phyloP scores from a whole-genome alignment of 2,329 filamentous ascomycete species.

The Paraphaeosphaeria minitans region DNA sequence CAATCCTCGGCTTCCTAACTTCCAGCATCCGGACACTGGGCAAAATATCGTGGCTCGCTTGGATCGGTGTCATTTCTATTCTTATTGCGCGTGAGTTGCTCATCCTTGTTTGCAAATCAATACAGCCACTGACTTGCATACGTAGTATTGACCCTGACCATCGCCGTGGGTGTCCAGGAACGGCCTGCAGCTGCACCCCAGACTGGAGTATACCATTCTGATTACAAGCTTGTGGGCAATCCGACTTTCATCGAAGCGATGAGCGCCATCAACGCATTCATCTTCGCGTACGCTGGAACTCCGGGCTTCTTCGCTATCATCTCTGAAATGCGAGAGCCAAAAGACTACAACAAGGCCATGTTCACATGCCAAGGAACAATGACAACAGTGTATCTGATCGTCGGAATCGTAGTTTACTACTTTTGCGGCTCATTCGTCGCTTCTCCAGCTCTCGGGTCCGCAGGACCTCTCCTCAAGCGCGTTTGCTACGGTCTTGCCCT shows the following conservation, averaged over 20 bases:
- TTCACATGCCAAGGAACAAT: slow-evolving; percentile 63
- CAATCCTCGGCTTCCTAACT: slow-evolving; percentile 31
- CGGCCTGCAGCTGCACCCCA: slow-evolving; percentile 25
- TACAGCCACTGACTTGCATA: slow-evolving; percentile 12
- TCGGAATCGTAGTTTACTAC: slow-evolving; percentile 68
- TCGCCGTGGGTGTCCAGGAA: slow-evolving; percentile 23
- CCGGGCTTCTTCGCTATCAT: slow-evolving; percentile 58
- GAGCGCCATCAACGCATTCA: slow-evolving; percentile 12
- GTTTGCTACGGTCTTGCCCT: slow-evolving; percentile 68
- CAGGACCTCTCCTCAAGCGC: slow-evolving; percentile 60
- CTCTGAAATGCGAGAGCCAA: slow-evolving; percentile 64
- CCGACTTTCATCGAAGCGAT: slow-evolving; percentile 14
- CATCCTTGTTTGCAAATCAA: background rate
- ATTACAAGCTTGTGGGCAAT: slow-evolving; percentile 14
- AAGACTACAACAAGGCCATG: slow-evolving; percentile 64
- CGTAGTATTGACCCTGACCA: slow-evolving; percentile 22
- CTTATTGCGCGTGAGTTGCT: background rate
- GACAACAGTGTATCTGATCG: slow-evolving; percentile 65
- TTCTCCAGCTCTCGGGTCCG: slow-evolving; percentile 68
- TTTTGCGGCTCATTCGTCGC: slow-evolving; percentile 65
- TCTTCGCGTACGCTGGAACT: slow-evolving; percentile 18
- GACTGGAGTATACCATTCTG: slow-evolving; percentile 11
- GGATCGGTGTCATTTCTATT: slow-evolving; percentile 13
- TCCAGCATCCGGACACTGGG: slow-evolving; percentile 13
- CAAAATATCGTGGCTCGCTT: slow-evolving; percentile 19